These are phyloP conservation scores for Biscogniauxia marginata DNA, from an alignment of 2,329 filamentous ascomycete genomes.

Conservation along the genomic window DNA sequence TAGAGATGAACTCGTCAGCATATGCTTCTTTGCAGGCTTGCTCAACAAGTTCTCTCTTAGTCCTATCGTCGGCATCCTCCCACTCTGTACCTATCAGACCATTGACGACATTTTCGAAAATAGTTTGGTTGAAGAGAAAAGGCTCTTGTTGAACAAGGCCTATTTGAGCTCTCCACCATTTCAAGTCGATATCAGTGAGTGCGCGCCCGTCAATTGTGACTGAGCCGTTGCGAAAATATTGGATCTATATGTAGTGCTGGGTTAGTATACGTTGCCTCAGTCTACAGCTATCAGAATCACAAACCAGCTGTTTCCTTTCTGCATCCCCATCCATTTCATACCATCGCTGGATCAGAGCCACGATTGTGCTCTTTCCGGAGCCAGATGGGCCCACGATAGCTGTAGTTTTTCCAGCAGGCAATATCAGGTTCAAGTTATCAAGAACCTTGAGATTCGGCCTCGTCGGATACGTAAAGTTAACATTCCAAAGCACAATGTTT, in stretches of 20 bases:
- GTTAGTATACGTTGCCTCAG: conserved; percentile 4
- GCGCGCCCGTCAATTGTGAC: conserved; percentile 53
- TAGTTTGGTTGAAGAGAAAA: conserved; percentile 65
- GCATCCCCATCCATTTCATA: conserved; percentile 55
- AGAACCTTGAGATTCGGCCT: conserved; percentile 63
- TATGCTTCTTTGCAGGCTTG: conserved; percentile 57
- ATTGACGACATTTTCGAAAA: conserved; percentile 61
- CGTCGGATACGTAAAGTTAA: conserved; percentile 71
- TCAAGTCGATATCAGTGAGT: conserved; percentile 59
- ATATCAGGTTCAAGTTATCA: conserved; percentile 54
- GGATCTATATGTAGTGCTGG: conserved; percentile 14
- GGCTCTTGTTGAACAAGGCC: conserved; percentile 68
- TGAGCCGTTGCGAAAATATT: conserved; percentile 42
- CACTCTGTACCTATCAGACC: conserved; percentile 55
- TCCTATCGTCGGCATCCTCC: conserved; percentile 47
- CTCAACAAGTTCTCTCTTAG: conserved; percentile 47
- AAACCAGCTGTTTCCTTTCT: conserved; percentile 36
- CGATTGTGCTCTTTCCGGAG: conserved; percentile 72
- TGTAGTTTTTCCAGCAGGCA: conserved; percentile 66
- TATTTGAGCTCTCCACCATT: conserved; percentile 62
- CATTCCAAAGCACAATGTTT: conserved; percentile 60
- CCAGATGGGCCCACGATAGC: conserved; percentile 74
- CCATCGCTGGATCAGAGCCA: conserved; percentile 69
- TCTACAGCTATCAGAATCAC: conserved; percentile 1
- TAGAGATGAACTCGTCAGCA: conserved; percentile 56